Conservation (phyloP, 2,329 filamentous ascomycete species). For the Trichophyton mentagrophytes region DNA sequence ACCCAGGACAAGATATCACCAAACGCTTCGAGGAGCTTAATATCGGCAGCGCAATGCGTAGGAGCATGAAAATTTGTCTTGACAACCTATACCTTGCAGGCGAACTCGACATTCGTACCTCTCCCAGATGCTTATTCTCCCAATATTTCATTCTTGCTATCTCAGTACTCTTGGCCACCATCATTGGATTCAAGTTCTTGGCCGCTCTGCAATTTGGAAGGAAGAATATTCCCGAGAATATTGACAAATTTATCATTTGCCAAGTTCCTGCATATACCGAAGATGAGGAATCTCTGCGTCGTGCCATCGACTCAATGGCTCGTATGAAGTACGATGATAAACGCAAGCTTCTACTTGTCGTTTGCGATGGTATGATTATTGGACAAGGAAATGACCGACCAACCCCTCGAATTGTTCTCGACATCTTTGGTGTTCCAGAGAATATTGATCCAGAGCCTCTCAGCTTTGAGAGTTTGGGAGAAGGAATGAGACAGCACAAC, state of each 20-base stretch:
- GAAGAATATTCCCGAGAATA: conserved; percentile 85
- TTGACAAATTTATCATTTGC: conserved; percentile 97
- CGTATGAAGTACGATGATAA: conserved; percentile 97
- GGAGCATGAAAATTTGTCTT: conserved; percentile 67
- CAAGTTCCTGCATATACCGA: conserved; percentile 97
- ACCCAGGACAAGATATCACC: conserved; percentile 66
- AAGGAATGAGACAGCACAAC: conserved; percentile 95
- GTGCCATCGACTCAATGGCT: conserved; percentile 91
- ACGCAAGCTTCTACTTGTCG: conserved; percentile 80
- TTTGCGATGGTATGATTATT: conserved; percentile 99
- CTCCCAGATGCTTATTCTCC: conserved; percentile 70
- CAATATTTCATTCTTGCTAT: conserved; percentile 81
- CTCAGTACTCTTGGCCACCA: conserved; percentile 61
- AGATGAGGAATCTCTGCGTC: conserved; percentile 91
- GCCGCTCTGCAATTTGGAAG: conserved; percentile 86
- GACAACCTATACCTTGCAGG: conserved; percentile 93
- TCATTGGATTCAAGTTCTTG: conserved; percentile 93
- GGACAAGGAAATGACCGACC: conserved; percentile 94
- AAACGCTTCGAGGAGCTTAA: conserved; percentile 64
- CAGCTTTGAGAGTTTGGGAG: conserved; percentile 91
- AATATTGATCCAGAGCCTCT: conserved; percentile 88
- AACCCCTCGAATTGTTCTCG: conserved; percentile 87
- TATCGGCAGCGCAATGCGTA: conserved; percentile 37
- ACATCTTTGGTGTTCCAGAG: conserved; percentile 90
- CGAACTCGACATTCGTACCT: conserved; percentile 81